Percentiles rank a stretch among this genome's conserved stretches.
phyloP scores from a whole-genome alignment of 805 yeast genomes.

The Starmera quercuum region DNA sequence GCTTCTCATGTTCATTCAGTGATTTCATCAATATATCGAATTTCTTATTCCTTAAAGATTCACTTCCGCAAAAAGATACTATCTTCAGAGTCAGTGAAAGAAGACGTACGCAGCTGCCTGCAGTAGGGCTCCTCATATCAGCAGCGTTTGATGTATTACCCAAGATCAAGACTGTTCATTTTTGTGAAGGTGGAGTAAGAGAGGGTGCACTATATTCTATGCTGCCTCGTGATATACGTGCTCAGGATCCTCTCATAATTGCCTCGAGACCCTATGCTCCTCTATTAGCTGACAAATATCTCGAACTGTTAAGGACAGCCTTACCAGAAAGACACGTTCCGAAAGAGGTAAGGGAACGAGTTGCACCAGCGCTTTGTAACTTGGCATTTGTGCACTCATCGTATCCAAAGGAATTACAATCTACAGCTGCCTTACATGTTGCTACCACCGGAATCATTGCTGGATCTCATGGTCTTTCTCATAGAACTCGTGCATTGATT shows the following conservation, averaged over 20 bases:
- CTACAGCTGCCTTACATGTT: slow-evolving; percentile 63
- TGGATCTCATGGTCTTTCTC: slow-evolving; percentile 70
- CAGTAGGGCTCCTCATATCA: slow-evolving; percentile 53
- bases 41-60: slow-evolving; percentile 40
- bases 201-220: slow-evolving; percentile 67
- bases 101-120: slow-evolving; percentile 61
- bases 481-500: slow-evolving; percentile 59
- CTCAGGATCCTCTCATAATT: slow-evolving; percentile 61
- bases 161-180: slow-evolving; percentile 51
- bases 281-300: slow-evolving; percentile 48
- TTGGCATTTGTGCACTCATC: slow-evolving; percentile 72
- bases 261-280: slow-evolving; percentile 73
- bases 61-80: slow-evolving; percentile 36
- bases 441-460: slow-evolving; percentile 72
- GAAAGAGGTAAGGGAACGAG: slow-evolving; percentile 44
- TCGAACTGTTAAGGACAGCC: slow-evolving; percentile 45
- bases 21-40: slow-evolving; percentile 46
- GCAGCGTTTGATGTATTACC: slow-evolving; percentile 61
- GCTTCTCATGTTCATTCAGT: slow-evolving; percentile 50
- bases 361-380: slow-evolving; percentile 67
- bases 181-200: slow-evolving; percentile 71
- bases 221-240: slow-evolving; percentile 47
- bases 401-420: slow-evolving; percentile 69
- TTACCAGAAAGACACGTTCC: slow-evolving; percentile 55
- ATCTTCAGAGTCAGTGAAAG: slow-evolving; percentile 62